Percentiles rank a stretch among this genome's conserved stretches.
Conservation (phyloP, 2,329 filamentous ascomycete species). For the Nemania sp. region DNA sequence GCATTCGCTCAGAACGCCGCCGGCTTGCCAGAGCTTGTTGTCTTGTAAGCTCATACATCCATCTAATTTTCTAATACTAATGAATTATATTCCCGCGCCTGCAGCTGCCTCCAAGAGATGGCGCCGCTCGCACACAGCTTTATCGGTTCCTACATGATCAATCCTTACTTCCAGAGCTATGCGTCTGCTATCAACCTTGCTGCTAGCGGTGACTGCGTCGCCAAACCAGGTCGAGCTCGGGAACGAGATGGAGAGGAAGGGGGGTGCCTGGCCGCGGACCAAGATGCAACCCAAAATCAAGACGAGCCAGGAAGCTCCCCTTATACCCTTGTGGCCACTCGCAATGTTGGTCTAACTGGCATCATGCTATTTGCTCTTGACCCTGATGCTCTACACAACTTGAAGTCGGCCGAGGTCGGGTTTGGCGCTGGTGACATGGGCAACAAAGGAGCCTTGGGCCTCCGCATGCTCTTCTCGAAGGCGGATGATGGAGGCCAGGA, state of each 20-base stretch:
- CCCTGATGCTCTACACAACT: slow-evolving; percentile 67
- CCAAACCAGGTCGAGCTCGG: slow-evolving; percentile 37
- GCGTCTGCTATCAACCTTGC: slow-evolving; percentile 78
- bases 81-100: slow-evolving; percentile 26
- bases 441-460: slow-evolving; percentile 92
- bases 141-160: slow-evolving; percentile 83
- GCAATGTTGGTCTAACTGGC: slow-evolving; percentile 89
- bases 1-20: slow-evolving; percentile 64
- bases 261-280: slow-evolving; percentile 8
- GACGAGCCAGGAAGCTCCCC: slow-evolving; percentile 49
- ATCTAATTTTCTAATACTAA: slow-evolving; percentile 19
- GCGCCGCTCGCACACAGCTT: slow-evolving; percentile 87
- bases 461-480: slow-evolving; percentile 72
- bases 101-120: slow-evolving; percentile 87
- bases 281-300: slow-evolving; percentile 15
- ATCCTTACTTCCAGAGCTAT: slow-evolving; percentile 80
- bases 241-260: slow-evolving; percentile 1
- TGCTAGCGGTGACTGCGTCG: slow-evolving; percentile 58
- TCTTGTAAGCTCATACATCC: slow-evolving; percentile 60
- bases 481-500: slow-evolving; percentile 51
- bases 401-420: slow-evolving; percentile 85
- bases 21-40: slow-evolving; percentile 65
- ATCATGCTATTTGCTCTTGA: slow-evolving; percentile 85
- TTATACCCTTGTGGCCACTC: slow-evolving; percentile 77
- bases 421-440: slow-evolving; percentile 90